A percentile compares a stretch with the other conserved stretches of the same genome.
Evolutionary conservation across 2,329 filamentous ascomycete genomes (phyloP).

Genomic region (Colletotrichum tamarilloi): DNA sequence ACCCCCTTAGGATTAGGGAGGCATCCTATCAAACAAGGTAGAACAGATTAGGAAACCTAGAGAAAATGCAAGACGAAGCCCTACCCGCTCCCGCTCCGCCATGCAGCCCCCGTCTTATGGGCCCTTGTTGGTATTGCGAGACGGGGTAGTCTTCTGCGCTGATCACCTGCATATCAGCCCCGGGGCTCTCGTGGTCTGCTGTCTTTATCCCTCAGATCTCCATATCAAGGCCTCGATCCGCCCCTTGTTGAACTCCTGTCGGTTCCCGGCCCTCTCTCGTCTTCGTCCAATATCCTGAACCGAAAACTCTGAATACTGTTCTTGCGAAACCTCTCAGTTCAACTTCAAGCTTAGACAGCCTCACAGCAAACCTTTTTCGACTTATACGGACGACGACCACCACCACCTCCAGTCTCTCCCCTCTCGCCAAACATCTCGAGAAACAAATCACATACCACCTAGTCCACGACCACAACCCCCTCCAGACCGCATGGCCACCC

Average conservation of each 20-base stretch:
- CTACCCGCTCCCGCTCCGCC: conserved; percentile 33
- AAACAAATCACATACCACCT: conserved; percentile 29
- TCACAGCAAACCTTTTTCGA: neutral
- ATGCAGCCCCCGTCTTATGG: conserved; percentile 15
- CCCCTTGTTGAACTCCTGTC: neutral
- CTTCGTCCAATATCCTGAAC: neutral
- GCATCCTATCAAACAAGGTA: too few species aligned
- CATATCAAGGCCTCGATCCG: conserved; percentile 29
- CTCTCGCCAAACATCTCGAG: conserved; percentile 28
- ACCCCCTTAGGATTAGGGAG: too few species aligned
- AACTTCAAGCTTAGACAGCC: neutral
- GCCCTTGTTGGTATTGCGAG: conserved; percentile 19
- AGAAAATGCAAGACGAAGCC: conserved; percentile 21
- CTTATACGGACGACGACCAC: neutral
- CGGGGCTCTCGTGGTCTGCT: conserved; percentile 10
- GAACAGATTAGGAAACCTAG: too few species aligned
- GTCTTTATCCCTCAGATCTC: conserved; percentile 9
- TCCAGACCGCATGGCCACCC: conserved; percentile 44
- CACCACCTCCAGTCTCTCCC: neutral
- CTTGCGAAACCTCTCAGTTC: neutral
- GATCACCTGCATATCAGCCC: conserved; percentile 35
- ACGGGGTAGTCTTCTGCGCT: conserved; percentile 35
- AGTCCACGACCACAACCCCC: neutral
- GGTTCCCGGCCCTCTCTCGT: neutral
- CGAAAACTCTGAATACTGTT: neutral